Evolutionary conservation across 495 filamentous ascomycete species (phyloP), one percentile per base, ranked within the genome.

Genomic region (Symbiotaphrina buchneri): DNA sequence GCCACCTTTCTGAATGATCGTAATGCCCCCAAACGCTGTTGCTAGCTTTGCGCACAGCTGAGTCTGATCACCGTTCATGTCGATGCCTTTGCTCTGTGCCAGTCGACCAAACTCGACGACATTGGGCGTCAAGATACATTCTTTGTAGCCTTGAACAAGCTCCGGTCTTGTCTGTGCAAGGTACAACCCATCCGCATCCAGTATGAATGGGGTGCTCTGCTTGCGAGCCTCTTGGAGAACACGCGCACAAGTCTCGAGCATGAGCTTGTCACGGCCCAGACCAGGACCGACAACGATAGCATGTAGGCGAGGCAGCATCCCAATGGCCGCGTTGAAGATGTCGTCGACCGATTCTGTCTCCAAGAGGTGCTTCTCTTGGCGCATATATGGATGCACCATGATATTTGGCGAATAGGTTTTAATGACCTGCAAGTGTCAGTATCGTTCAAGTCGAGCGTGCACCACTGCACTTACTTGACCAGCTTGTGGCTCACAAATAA

Each of bases 391-490:
- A 47, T 95, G 90, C 10, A 97, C 90, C 90, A 97, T 95, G 10
- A 97, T 57, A 53, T 95, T 94, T 6, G 87, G 87, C 21, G 90
- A 95, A 59, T 95, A 97, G 10, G 78, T 71, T 60, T 97, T 97
- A 46, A 97, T 90, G 27, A 94, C 85, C 49, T 56, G 37, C 26
- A 30, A 27, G 27, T 32, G 15, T 13, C 3, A 26, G 24, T n/a
- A n/a, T n/a, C n/a, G n/a, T n/a, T n/a, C n/a, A n/a, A n/a, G n/a
- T n/a, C n/a, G 22, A 25, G 13, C 8, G 22, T 8, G 22, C 7
- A 25, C 8, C 7, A 21, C 4, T n/a, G 18, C 5, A 30, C 39
- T 29, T 54, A 54, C 53, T 24, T 67, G 59, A 36, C 72, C 77
- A 28, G 90, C 90, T 37, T 68, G 71, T 17, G 74, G 78, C 39